phyloP scores from a whole-genome alignment of 345 rosid species.

The Iberis pinnata region DNA sequence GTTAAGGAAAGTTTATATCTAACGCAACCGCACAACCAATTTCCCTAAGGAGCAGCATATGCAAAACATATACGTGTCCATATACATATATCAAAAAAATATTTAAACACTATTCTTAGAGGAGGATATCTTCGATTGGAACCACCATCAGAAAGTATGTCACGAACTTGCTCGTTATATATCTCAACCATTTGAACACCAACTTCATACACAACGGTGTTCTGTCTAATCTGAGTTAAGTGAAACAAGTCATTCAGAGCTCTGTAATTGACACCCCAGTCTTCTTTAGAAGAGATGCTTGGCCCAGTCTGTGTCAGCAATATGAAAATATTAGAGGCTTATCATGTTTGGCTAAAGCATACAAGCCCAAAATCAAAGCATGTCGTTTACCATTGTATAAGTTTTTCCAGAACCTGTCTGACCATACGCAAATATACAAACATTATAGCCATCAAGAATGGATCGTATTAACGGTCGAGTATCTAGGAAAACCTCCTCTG shows the following conservation, averaged over 20 bases:
- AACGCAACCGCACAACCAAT: constrained; percentile 2
- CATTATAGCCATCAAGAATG: constrained; percentile 91
- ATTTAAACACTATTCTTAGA: constrained; percentile 4
- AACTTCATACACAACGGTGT: constrained; percentile 69
- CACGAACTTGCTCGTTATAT: constrained; percentile 98
- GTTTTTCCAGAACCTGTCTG: constrained; percentile 99
- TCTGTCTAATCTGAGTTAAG: constrained; percentile 60
- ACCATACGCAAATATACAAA: constrained; percentile 98
- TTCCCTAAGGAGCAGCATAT: not conserved
- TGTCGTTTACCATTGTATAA: constrained; percentile 70
- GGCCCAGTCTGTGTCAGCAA: constrained; percentile 74
- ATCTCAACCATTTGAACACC: constrained; percentile 98
- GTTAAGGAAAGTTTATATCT: constrained; percentile 41
- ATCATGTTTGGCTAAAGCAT: constrained; percentile 7
- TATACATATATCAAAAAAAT: constrained; percentile 7
- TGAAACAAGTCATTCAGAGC: constrained; percentile 91
- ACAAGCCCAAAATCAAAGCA: constrained; percentile 4
- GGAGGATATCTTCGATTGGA: constrained; percentile 87
- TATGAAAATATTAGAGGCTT: constrained; percentile 12
- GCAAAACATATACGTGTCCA: not conserved
- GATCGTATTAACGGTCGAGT: constrained; percentile 89
- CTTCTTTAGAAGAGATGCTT: constrained; percentile 57
- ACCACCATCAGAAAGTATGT: constrained; percentile 63
- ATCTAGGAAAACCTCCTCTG: constrained; percentile 91
- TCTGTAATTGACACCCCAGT: constrained; percentile 96